Percentiles rank a stretch among this genome's conserved stretches.
These are phyloP conservation scores for Epichloe amarillans DNA, from an alignment of 2,329 filamentous ascomycete species.

Conservation along the genomic window DNA sequence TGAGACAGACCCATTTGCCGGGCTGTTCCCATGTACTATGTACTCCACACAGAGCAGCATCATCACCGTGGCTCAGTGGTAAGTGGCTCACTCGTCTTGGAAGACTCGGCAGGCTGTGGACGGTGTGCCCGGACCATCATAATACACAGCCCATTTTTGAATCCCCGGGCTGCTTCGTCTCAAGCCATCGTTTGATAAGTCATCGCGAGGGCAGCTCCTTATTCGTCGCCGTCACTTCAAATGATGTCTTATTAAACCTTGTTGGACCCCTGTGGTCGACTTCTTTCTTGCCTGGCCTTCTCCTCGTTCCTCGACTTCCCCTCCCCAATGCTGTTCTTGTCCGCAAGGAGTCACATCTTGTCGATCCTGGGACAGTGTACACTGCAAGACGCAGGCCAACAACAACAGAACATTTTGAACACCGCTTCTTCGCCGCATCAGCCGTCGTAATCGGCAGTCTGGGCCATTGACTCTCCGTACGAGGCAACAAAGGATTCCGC, in stretches of 20 bases:
- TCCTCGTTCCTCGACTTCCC: too few species aligned
- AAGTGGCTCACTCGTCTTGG: background rate
- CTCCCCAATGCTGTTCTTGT: too few species aligned
- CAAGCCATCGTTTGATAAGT: background rate
- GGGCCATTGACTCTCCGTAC: background rate
- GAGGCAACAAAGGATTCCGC: background rate
- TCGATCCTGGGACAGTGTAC: too few species aligned
- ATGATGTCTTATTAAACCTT: background rate
- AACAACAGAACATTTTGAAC: background rate
- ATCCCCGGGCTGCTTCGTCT: background rate
- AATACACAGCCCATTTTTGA: background rate
- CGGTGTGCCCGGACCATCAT: background rate
- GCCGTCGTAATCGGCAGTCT: conserved; percentile 1
- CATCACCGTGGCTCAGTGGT: too few species aligned
- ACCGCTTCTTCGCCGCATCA: conserved; percentile 3
- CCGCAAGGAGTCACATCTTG: too few species aligned
- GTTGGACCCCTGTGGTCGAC: conserved; percentile 1
- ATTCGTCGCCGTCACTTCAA: background rate
- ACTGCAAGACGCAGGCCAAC: too few species aligned
- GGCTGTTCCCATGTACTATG: background rate
- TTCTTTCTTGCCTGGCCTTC: background rate
- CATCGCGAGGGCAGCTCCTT: background rate
- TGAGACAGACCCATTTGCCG: background rate
- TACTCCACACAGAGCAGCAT: background rate
- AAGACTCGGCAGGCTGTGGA: background rate